Conservation (phyloP, 164 flowering plant species). For the Nymphaea thermarum region DNA sequence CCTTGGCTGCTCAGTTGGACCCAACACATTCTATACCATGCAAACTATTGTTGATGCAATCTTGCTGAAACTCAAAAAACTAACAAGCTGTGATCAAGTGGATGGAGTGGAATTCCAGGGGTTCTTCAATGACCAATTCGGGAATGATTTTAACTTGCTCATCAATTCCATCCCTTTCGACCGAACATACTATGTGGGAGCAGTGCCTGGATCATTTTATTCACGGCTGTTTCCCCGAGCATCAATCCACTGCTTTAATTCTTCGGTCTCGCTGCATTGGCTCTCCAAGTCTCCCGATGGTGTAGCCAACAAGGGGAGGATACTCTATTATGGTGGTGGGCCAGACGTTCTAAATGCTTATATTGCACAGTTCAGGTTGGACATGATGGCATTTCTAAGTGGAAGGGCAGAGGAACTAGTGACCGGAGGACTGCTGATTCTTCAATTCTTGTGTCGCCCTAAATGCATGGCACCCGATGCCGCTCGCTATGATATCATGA, state of each 20-base stretch:
- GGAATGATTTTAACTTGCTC: slow-evolving; percentile 22
- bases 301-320: slow-evolving; percentile 14
- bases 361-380: slow-evolving; percentile 10
- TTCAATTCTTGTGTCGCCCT: slow-evolving; percentile 3
- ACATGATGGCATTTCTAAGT: slow-evolving; percentile 7
- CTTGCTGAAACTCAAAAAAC: slow-evolving; percentile 1
- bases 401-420: slow-evolving; percentile 16
- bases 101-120: slow-evolving; percentile 12
- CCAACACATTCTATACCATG: slow-evolving; percentile 10
- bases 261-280: slow-evolving; percentile 22
- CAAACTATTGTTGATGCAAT: slow-evolving; percentile 10
- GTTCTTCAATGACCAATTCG: slow-evolving; percentile 14
- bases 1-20: slow-evolving; percentile 17
- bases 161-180: background rate
- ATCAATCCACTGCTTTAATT: slow-evolving; percentile 15
- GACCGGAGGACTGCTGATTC: slow-evolving; percentile 12
- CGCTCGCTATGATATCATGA: too few species aligned
- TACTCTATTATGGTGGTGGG: slow-evolving; percentile 3
- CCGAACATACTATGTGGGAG: slow-evolving; percentile 6
- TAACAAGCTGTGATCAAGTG: background rate
- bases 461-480: too few species aligned
- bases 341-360: slow-evolving; percentile 12
- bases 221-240: slow-evolving; percentile 19
- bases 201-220: slow-evolving; percentile 22
- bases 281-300: slow-evolving; percentile 12